Evolutionary conservation across 2,329 filamentous ascomycete genomes (phyloP), one percentile per base, ranked within the genome.

Genomic region (Aspergillus transmontanensis): DNA sequence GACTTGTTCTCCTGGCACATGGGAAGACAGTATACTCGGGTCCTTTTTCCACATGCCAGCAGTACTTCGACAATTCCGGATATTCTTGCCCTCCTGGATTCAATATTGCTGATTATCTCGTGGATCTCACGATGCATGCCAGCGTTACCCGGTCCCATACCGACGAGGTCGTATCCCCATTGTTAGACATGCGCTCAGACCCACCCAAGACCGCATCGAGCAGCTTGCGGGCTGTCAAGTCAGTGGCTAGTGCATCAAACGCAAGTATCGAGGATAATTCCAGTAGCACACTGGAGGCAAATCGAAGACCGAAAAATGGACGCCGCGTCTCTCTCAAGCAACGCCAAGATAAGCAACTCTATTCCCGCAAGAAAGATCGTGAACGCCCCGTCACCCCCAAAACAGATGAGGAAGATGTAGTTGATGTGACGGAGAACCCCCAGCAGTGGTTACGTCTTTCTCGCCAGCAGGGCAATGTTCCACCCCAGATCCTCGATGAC

Each of bases 81-180:
- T 99, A 97, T 76, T 84, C 91, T 56, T 99, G 96, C 73, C 95
- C 95, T 12, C 90, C 94, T 28, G 96, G 96, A 2, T 99, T 98
- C 85, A 99, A 99, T 73, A 98, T 99, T 78, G 95, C 95, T 4
- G 95, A 99, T 76, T 99, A 97, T 74, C 86, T 99, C 6, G 94
- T 99, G 34, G 95, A 99, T 76, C 84, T 99, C 46, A 98, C 95
- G 0, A 98, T 99, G 94, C 95, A 99, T 76, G 94, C 93, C 28
- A 87, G 91, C 63, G 83, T 85, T 58, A 81, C 84, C 16, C 81
- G 79, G 43, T 83, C 84, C 1, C 80, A 84, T 12, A 78, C 83
- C 2, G 84, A 88, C 34, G 86, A 88, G 56, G 81, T 86, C 51
- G 64, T 56, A 28, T 68, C 69, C 7, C 81, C 85, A 7, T 80